Base-by-base conservation (phyloP, 225 moss, liverwort and hornwort genomes). In the Thuidium tamariscinum region DNA sequence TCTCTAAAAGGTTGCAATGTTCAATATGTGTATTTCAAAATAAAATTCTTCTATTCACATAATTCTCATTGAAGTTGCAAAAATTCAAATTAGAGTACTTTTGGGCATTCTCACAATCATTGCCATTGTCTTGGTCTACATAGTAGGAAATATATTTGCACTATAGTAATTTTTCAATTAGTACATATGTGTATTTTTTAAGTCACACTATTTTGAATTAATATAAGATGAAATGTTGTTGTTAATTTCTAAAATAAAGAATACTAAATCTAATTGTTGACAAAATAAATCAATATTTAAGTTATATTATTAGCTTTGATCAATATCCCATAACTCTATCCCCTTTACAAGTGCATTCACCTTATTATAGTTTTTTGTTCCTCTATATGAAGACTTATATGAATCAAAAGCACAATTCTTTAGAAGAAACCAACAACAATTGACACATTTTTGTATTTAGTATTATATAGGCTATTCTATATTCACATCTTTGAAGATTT, bases 391-490 rank as follows among this genome's bases (percentile, higher is more conserved):
- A 21, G 6, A 66, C 18, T 36, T 36, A 3, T 1, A 36, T 36
- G 3, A 66, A 11, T 36, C 8, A 66, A 66, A 18, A 36, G 3
- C 11, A 27, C 27, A 44, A 70, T 0, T 26, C 15, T 70, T 27
- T 0, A 42, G 1, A 70, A 5, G 69, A 7, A 67, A 39, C 0
- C 8, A 25, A 41, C 26, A 15, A 69, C 2, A 41, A 5, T 71
- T 71, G 6, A 44, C 5, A 71, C 16, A 44, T 29, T 16, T 71
- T 6, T 1, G 0, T 46, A 3, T 29, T 44, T 71, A 44, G 10
- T 17, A 0, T 71, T 1, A 6, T 46, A 2, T 18, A 29, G 2
- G 1, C 18, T 46, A 2, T 0, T 1, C 0, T 30, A 18, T 17
- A 0, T 46, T 30, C 0, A 46, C 46, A 72, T 46, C 10, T 71